These are phyloP conservation scores for Pyrus betulifolia DNA, from an alignment of 306 rosid species.

Conservation along the genomic window DNA sequence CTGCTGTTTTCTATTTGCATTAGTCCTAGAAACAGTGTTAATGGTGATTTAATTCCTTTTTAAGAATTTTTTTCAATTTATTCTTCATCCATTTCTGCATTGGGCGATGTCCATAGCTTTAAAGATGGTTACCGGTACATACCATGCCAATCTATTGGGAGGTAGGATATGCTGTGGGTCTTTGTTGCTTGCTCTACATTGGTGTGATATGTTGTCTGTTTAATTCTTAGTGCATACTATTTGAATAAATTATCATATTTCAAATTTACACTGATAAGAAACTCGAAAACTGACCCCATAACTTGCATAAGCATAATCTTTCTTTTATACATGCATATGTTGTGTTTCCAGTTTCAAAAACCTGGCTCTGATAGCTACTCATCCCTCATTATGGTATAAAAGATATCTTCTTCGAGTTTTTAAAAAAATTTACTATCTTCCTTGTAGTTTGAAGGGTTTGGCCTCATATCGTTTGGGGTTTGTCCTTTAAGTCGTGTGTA, in stretches of 20 bases:
- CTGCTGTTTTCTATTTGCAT: conserved; percentile 12
- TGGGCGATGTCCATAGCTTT: conserved; percentile 50
- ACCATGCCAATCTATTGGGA: conserved; percentile 76
- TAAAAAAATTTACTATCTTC: not conserved
- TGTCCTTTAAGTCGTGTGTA: not conserved
- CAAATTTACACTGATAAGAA: not conserved
- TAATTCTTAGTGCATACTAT: conserved; percentile 1
- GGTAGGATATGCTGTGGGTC: conserved; percentile 75
- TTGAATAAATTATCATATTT: not conserved
- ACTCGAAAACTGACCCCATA: not conserved
- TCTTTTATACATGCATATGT: not conserved
- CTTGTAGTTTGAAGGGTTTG: not conserved
- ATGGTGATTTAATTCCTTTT: conserved; percentile 11
- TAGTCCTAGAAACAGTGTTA: conserved; percentile 12
- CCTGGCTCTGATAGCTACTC: not conserved
- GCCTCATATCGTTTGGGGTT: not conserved
- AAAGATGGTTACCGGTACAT: conserved; percentile 87
- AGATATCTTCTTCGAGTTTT: not conserved
- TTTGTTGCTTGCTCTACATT: conserved; percentile 70
- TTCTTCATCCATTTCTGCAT: conserved; percentile 30
- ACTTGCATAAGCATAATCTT: not conserved
- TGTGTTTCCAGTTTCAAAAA: not conserved
- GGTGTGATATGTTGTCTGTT: conserved; percentile 4
- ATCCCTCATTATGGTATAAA: not conserved
- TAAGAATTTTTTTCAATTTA: conserved; percentile 12